Evolutionary conservation across 441 rosid species (phyloP).

Genomic region (Isatis lusitanica): DNA sequence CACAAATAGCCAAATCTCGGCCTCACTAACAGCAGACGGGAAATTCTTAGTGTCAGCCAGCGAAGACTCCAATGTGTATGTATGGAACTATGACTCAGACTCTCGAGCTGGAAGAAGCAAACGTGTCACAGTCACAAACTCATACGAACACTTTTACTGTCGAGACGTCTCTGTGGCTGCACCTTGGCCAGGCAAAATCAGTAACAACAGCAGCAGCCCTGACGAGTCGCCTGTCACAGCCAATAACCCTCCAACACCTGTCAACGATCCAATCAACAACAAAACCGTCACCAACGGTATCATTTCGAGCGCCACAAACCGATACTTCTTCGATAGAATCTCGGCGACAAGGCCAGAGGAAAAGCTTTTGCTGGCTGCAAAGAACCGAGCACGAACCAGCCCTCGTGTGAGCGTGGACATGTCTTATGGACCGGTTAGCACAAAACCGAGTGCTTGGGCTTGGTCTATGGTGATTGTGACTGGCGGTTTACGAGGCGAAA

Average conservation of each 20-base stretch:
- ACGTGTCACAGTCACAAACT: slow-evolving; percentile 63
- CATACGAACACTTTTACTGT: slow-evolving; percentile 88
- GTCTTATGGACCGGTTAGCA: slow-evolving; percentile 36
- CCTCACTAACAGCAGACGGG: slow-evolving; percentile 76
- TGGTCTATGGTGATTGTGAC: slow-evolving; percentile 96
- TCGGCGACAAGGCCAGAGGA: slow-evolving; percentile 97
- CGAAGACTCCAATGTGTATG: slow-evolving; percentile 87
- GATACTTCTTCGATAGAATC: slow-evolving; percentile 86
- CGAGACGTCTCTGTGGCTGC: slow-evolving; percentile 86
- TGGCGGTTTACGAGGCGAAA: slow-evolving; percentile 85
- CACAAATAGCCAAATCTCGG: slow-evolving; percentile 89
- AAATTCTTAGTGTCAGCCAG: slow-evolving; percentile 89
- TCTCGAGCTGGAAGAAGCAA: slow-evolving; percentile 76
- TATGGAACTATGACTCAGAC: slow-evolving; percentile 90
- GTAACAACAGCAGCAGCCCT: slow-evolving; percentile 22
- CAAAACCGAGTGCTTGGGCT: slow-evolving; percentile 60
- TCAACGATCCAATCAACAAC: slow-evolving; percentile 50
- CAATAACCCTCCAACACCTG: slow-evolving; percentile 90
- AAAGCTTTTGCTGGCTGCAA: slow-evolving; percentile 55
- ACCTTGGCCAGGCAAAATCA: slow-evolving; percentile 82
- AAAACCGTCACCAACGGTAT: slow-evolving; percentile 65
- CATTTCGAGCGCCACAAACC: slow-evolving; percentile 80
- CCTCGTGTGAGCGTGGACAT: slow-evolving; percentile 61
- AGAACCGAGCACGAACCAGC: slow-evolving; percentile 47
- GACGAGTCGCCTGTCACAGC: slow-evolving; percentile 42